Conservation (phyloP, 2,329 filamentous ascomycete genomes). For the Leptographium procerum region DNA sequence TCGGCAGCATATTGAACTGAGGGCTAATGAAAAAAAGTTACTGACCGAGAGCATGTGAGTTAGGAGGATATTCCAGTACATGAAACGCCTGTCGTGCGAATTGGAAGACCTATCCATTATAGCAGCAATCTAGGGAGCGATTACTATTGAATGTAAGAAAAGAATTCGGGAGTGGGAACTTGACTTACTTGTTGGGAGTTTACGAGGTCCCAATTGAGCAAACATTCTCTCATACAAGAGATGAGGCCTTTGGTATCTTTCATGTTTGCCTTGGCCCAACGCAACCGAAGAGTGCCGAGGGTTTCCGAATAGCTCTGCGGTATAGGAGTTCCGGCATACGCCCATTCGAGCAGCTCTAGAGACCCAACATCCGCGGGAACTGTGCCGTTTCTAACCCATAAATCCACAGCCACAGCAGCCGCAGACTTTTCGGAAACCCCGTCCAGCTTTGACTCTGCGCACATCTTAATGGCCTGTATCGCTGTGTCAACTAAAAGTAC, state of each 20-base stretch:
- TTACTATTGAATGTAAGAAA: neutral
- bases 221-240: constrained; percentile 40
- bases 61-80: constrained; percentile 44
- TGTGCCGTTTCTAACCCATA: constrained; percentile 33
- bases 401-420: constrained; percentile 31
- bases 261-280: constrained; percentile 41
- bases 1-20: neutral
- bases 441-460: constrained; percentile 41
- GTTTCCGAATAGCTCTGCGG: constrained; percentile 31
- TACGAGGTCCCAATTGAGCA: constrained; percentile 42
- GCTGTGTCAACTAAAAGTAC: neutral
- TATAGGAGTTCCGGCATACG: constrained; percentile 22
- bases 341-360: constrained; percentile 45
- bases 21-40: neutral
- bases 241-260: constrained; percentile 25
- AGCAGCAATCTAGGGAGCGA: constrained; percentile 35
- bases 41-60: constrained; percentile 42
- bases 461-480: constrained; percentile 32
- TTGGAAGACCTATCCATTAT: constrained; percentile 38
- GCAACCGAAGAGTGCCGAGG: constrained; percentile 36
- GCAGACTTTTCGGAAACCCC: constrained; percentile 33
- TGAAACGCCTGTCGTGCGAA: constrained; percentile 32
- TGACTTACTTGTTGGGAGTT: constrained; percentile 42
- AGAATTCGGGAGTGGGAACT: neutral
- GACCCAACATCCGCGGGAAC: constrained; percentile 37